Evolutionary conservation across 495 filamentous ascomycete genomes (phyloP).

Genomic region (Xylaria longipes): DNA sequence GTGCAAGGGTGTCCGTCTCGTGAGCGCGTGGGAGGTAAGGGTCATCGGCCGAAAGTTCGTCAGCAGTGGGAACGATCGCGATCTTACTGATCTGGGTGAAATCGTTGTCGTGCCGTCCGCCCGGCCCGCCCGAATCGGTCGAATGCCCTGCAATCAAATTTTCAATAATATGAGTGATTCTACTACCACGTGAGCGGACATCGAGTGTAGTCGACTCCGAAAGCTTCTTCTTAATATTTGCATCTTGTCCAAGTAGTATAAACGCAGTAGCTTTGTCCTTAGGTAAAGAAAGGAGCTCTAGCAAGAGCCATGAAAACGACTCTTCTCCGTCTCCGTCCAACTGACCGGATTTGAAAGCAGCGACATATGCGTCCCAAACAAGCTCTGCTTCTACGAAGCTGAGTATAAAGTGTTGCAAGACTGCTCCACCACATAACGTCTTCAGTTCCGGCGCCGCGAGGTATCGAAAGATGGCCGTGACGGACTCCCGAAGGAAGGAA

Average conservation of each 20-base stretch:
- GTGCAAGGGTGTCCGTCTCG: conserved; percentile 18
- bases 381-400: conserved; percentile 62
- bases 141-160: too few species aligned
- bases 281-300: conserved; percentile 52
- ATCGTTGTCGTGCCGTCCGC: too few species aligned
- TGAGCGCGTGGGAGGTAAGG: conserved; percentile 4
- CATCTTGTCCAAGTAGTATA: too few species aligned
- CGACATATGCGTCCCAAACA: conserved; percentile 61
- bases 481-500: conserved; percentile 34
- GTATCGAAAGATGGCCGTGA: conserved; percentile 28
- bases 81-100: too few species aligned
- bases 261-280: too few species aligned
- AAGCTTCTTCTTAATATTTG: too few species aligned
- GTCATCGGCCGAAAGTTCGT: too few species aligned
- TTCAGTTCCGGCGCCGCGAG: conserved; percentile 53
- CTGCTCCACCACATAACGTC: conserved; percentile 56
- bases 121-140: too few species aligned
- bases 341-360: conserved; percentile 44
- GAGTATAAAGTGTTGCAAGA: conserved; percentile 58
- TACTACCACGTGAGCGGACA: too few species aligned
- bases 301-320: conserved; percentile 63
- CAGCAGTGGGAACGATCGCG: too few species aligned
- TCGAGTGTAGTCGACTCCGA: too few species aligned
- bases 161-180: too few species aligned
- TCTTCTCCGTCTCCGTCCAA: conserved; percentile 47